Evolutionary conservation across 768 basidiomycete genomes (phyloP).

Genomic region (Trametes sanguinea): DNA sequence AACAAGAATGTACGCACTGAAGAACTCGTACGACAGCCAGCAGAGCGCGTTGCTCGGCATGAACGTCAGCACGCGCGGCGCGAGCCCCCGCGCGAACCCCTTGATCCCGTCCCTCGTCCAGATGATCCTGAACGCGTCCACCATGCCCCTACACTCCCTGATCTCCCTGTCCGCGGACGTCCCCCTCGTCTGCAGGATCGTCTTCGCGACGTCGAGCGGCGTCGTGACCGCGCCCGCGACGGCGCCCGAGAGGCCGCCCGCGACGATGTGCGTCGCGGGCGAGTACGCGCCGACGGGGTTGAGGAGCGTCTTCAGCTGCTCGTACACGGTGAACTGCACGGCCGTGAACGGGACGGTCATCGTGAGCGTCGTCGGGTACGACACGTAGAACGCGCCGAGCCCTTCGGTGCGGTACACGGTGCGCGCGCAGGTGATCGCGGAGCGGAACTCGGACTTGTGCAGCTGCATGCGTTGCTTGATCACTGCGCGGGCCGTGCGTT

Average conservation of each 20-base stretch:
- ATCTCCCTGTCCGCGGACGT: constrained; percentile 86
- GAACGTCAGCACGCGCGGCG: constrained; percentile 90
- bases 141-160: constrained; percentile 79
- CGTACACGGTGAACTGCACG: constrained; percentile 96
- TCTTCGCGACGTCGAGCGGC: constrained; percentile 97
- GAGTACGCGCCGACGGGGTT: constrained; percentile 90
- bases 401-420: constrained; percentile 88
- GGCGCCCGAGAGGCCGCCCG: constrained; percentile 91
- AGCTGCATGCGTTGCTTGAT: constrained; percentile 99
- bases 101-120: constrained; percentile 81
- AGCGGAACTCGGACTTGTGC: constrained; percentile 89
- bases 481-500: constrained; percentile 50
- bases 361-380: constrained; percentile 95
- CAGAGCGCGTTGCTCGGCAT: constrained; percentile 97
- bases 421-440: constrained; percentile 81
- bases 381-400: constrained; percentile 91
- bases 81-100: constrained; percentile 85
- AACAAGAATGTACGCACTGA: constrained; percentile 65
- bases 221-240: constrained; percentile 96
- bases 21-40: constrained; percentile 98
- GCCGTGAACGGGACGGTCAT: constrained; percentile 99
- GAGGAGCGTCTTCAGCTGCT: constrained; percentile 81
- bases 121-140: constrained; percentile 87
- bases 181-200: constrained; percentile 93
- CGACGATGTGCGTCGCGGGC: constrained; percentile 88